These are phyloP conservation scores for Straminergon stramineum DNA, from an alignment of 225 moss, liverwort and hornwort species.

Conservation along the genomic window DNA sequence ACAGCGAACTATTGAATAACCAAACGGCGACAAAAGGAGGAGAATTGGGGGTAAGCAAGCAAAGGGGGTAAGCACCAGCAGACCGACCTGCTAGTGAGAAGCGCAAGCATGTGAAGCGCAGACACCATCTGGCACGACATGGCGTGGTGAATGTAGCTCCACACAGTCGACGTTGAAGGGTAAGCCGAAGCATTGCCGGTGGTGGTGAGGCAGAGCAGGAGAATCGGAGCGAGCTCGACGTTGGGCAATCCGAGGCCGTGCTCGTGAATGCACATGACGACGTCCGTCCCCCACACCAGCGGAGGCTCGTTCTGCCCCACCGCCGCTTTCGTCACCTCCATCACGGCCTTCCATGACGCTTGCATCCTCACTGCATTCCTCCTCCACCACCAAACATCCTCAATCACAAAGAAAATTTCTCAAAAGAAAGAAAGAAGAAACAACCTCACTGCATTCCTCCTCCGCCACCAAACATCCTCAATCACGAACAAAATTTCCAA, in stretches of 20 bases:
- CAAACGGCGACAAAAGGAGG: neutral
- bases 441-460: neutral
- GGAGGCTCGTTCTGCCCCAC: conserved; percentile 47
- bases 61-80: neutral
- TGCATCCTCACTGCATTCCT: conserved; percentile 28
- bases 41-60: neutral
- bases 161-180: conserved; percentile 24
- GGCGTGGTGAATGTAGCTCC: conserved; percentile 71
- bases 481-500: neutral
- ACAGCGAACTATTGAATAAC: neutral
- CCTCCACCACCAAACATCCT: neutral
- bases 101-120: conserved; percentile 48
- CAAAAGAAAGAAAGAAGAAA: neutral
- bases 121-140: conserved; percentile 45
- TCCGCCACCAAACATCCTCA: neutral
- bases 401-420: neutral
- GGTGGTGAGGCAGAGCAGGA: conserved; percentile 30
- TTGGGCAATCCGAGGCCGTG: conserved; percentile 53
- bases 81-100: conserved; percentile 36
- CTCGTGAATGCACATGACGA: conserved; percentile 38
- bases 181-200: neutral
- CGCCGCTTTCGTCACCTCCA: conserved; percentile 64
- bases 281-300: conserved; percentile 65
- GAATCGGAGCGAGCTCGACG: conserved; percentile 56
- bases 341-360: conserved; percentile 40